A percentile compares a stretch with the other conserved stretches of the same genome.
Conservation (phyloP, 2,329 filamentous ascomycete genomes). For the Pestalotiopsis sp. region DNA sequence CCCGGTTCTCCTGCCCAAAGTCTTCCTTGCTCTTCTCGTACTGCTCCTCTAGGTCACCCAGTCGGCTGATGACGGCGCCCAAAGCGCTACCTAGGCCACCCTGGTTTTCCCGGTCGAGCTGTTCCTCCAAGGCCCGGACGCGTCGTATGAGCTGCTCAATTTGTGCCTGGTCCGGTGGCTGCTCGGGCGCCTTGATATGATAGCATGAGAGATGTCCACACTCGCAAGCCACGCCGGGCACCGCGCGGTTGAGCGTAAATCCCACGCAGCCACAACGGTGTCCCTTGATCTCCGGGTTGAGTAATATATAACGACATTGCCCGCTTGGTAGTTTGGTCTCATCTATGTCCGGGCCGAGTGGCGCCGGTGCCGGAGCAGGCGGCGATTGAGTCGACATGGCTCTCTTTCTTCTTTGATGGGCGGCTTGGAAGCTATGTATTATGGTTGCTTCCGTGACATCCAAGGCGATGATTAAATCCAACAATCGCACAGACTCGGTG, state of each 20-base stretch:
- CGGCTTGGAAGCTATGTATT: background rate
- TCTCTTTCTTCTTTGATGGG: background rate
- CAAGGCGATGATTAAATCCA: slow-evolving; percentile 28
- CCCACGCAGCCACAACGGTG: slow-evolving; percentile 61
- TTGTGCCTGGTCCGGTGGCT: slow-evolving; percentile 46
- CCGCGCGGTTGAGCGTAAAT: slow-evolving; percentile 56
- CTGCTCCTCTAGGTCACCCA: slow-evolving; percentile 56
- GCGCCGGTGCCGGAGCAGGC: slow-evolving; percentile 28
- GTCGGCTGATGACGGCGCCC: slow-evolving; percentile 40
- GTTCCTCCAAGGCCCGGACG: slow-evolving; percentile 46
- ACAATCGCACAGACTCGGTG: slow-evolving; percentile 16
- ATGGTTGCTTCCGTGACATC: background rate
- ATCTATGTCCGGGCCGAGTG: slow-evolving; percentile 32
- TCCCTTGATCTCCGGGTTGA: slow-evolving; percentile 59
- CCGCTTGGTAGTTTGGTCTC: slow-evolving; percentile 56
- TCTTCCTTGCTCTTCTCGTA: slow-evolving; percentile 57
- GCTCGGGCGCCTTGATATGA: slow-evolving; percentile 52
- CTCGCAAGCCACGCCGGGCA: slow-evolving; percentile 58
- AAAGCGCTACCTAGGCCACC: slow-evolving; percentile 38
- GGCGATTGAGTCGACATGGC: slow-evolving; percentile 31
- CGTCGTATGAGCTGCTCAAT: slow-evolving; percentile 51
- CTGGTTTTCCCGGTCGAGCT: slow-evolving; percentile 39
- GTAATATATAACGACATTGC: slow-evolving; percentile 62
- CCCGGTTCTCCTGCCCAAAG: slow-evolving; percentile 53
- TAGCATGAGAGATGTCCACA: slow-evolving; percentile 65